phyloP scores from a whole-genome alignment of 1,284 basidiomycete genomes.

The Apiotrichum veenhuisii region DNA sequence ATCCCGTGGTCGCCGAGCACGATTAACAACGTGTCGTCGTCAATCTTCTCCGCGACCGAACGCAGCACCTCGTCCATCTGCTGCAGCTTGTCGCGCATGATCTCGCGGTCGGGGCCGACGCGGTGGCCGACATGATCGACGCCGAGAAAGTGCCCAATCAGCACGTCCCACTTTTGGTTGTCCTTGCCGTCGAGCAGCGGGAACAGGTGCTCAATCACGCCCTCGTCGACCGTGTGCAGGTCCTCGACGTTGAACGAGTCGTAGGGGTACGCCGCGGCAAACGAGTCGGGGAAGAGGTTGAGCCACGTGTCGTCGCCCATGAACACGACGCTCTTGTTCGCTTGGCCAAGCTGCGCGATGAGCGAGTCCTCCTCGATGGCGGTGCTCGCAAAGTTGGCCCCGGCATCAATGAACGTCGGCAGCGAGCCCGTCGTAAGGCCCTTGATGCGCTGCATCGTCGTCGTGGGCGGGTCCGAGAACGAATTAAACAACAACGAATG shows the following conservation, averaged over 20 bases:
- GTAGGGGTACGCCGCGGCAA: constrained; percentile 74
- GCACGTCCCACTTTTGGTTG: constrained; percentile 63
- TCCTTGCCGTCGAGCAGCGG: constrained; percentile 63
- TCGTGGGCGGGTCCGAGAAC: constrained; percentile 89
- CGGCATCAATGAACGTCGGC: constrained; percentile 92
- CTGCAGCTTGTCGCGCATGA: constrained; percentile 76
- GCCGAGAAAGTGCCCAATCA: constrained; percentile 93
- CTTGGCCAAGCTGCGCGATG: constrained; percentile 55
- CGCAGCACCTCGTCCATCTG: constrained; percentile 82
- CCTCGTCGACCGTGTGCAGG: constrained; percentile 89
- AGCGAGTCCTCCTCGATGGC: constrained; percentile 84
- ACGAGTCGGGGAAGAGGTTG: constrained; percentile 74
- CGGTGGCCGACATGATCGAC: constrained; percentile 97
- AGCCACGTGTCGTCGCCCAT: constrained; percentile 98
- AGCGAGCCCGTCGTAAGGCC: constrained; percentile 91
- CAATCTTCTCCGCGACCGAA: constrained; percentile 61
- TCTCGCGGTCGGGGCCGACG: constrained; percentile 80
- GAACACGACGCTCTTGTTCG: constrained; percentile 57
- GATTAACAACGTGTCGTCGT: constrained; percentile 82
- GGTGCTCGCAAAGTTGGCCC: constrained; percentile 83
- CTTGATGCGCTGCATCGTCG: constrained; percentile 92
- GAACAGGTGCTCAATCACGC: constrained; percentile 78
- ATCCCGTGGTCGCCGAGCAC: constrained; percentile 97
- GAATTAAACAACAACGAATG: constrained; percentile 83
- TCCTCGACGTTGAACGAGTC: constrained; percentile 99